Evolutionary conservation across 306 rosid species (phyloP), one percentile per base, ranked within the genome.

Genomic region (Urtica urens): DNA sequence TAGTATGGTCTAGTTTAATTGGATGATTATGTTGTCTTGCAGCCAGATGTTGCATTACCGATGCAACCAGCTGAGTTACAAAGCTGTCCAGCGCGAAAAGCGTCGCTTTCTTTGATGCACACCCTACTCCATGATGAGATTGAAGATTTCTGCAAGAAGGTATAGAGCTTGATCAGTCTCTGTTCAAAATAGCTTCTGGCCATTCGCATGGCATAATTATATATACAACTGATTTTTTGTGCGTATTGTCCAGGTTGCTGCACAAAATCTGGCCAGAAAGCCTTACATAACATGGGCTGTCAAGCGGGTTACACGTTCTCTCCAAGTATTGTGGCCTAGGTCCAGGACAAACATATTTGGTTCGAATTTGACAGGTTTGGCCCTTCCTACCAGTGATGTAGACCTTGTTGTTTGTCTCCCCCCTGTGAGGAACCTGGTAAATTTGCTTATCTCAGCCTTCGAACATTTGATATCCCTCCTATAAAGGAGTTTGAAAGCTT

Each of bases 321-420:
- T 87, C 38, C 96, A 87, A 65, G 96, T 83, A 55, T 71, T 87
- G 22, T 87, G 96, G 96, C 96, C 96, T 40, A 83, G 96, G 76
- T 87, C 96, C 24, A 74, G 93, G 67, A 83, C 96, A 51, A 78
- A 83, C 58, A 60, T 87, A 73, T 87, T 62, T 78, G 96, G 96
- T 62, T 87, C 96, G 16, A 83, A 76, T 76, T 82, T 94, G 51
- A 83, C 94, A 39, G 94, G 93, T 60, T 71, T 80, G 87, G 77
- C 93, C 45, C 94, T 87, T 69, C 96, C 96, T 24, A 77, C 96
- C 24, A 87, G 96, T 78, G 96, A 87, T 75, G 96, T 87, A 63
- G 96, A 87, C 78, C 93, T 87, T 50, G 96, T 87, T 54, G 94
- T 87, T 65, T 51, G 66, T 67, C 94, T 87, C 43, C 96, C 96